A percentile compares a stretch with the other conserved stretches of the same genome.
These are phyloP conservation scores for Tanozyma kutaoensis DNA, from an alignment of 805 yeast genomes.

Conservation along the genomic window DNA sequence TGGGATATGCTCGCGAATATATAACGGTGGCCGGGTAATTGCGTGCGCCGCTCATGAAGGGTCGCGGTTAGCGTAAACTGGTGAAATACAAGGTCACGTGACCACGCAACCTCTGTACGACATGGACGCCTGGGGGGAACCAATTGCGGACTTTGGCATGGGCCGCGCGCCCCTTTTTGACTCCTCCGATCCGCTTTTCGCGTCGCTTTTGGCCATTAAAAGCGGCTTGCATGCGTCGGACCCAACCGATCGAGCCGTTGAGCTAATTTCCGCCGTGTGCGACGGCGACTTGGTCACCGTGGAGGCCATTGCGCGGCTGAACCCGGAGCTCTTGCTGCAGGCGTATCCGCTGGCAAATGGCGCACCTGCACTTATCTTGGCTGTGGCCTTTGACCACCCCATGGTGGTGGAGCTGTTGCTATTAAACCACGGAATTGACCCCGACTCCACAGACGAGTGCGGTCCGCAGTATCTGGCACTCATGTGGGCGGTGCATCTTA, in stretches of 20 bases:
- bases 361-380: slow-evolving; percentile 27
- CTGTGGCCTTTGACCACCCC: slow-evolving; percentile 39
- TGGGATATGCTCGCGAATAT: too few relatives aligned
- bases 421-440: slow-evolving; percentile 27
- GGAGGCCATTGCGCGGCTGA: slow-evolving; percentile 11
- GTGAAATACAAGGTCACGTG: too few relatives aligned
- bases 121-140: too few relatives aligned
- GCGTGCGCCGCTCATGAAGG: too few relatives aligned
- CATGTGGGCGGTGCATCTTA: slow-evolving; percentile 76
- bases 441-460: slow-evolving; percentile 36
- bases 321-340: slow-evolving; percentile 10
- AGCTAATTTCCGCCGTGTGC: slow-evolving; percentile 18
- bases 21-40: too few relatives aligned
- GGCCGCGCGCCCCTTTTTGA: too few relatives aligned
- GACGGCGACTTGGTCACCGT: slow-evolving; percentile 24
- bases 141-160: too few relatives aligned
- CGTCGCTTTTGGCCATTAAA: too few relatives aligned
- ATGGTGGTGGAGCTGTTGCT: slow-evolving; percentile 35
- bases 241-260: slow-evolving; percentile 6
- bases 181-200: too few relatives aligned
- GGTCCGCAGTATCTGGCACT: slow-evolving; percentile 47
- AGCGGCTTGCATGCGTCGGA: too few relatives aligned
- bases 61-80: too few relatives aligned
- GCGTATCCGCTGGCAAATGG: slow-evolving; percentile 16
- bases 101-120: too few relatives aligned